Percentiles rank a stretch among this genome's conserved stretches.
phyloP scores from a whole-genome alignment of 2,329 filamentous ascomycete species.

The Sporothrix protearum region DNA sequence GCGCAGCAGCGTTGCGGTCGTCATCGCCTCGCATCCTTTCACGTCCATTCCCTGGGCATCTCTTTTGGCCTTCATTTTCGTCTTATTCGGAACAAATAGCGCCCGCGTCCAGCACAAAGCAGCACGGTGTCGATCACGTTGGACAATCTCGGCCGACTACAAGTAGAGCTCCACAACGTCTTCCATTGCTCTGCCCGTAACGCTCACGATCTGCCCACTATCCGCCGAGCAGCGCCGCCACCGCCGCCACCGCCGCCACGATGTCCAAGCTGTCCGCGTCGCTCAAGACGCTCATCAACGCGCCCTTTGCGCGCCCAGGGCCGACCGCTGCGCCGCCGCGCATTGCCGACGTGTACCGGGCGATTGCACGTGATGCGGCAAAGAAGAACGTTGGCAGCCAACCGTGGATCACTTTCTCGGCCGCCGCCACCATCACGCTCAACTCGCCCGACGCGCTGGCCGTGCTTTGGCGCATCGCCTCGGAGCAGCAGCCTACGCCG shows the following conservation, averaged over 20 bases:
- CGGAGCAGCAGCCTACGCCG: constrained; percentile 28
- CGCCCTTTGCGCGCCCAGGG: constrained; percentile 62
- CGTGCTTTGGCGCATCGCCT: constrained; percentile 55
- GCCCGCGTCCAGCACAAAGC: background rate
- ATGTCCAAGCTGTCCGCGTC: constrained; percentile 72
- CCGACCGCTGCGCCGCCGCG: constrained; percentile 61
- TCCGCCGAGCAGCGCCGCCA: background rate
- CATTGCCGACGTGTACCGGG: constrained; percentile 61
- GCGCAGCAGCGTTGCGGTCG: background rate
- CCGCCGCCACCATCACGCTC: constrained; percentile 79
- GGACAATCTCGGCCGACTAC: background rate
- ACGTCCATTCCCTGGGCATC: background rate
- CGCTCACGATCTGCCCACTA: background rate
- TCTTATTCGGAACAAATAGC: no score
- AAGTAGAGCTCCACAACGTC: background rate
- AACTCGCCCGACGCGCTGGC: constrained; percentile 76
- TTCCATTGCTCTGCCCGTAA: background rate
- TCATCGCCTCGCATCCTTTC: background rate
- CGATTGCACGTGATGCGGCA: constrained; percentile 60
- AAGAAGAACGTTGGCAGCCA: constrained; percentile 59
- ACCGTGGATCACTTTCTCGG: constrained; percentile 66
- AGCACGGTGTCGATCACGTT: background rate
- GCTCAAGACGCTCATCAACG: constrained; percentile 71
- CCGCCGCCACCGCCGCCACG: constrained; percentile 30
- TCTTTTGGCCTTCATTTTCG: background rate